Evolutionary conservation across 768 basidiomycete genomes (phyloP), one percentile per base, ranked within the genome.

Genomic region (Trametes elegans): DNA sequence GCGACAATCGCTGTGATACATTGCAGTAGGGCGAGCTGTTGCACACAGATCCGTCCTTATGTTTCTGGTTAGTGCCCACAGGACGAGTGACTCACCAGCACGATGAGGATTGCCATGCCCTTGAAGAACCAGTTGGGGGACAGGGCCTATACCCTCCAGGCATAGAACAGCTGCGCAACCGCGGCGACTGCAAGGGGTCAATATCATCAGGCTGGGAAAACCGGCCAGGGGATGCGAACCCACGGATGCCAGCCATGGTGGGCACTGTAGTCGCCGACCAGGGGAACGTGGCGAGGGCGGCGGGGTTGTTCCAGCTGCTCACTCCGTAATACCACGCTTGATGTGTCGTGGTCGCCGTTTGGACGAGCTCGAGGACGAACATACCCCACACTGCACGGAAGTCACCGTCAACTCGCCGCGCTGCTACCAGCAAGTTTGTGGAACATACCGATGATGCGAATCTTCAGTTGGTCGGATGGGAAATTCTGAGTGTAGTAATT

Each of bases 141-240:
- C 16, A 50, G 32, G 39, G 38, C 36, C 60, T 48, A 58, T 11
- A 45, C 46, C 27, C 56, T 59, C 59, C 62, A 64, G 9, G 64
- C 60, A 46, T 64, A 67, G 52, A 64, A 67, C 9, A 64, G 13
- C 48, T 67, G 66, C 28, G 62, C 58, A 3, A 62, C 46, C 16
- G 49, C 42, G 5, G 62, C 47, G 38, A 64, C 62, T 65, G 16
- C 6, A 13, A 31, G 19, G 13, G 18, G 27, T 14, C 16, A 40
- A 27, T 21, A 16, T 19, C 7, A 46, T 42, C 28, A 23, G 40
- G 9, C 4, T 18, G 7, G 18, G 31, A 39, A 48, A 7, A 23
- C 4, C 19, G 1, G 45, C 16, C 8, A 24, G 14, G 19, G 18
- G 18, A 19, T 8, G 18, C 8, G 28, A 34, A 38, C 50, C 21